A percentile compares a stretch with the other conserved stretches of the same genome.
Evolutionary conservation across 2,329 filamentous ascomycete species (phyloP).

Genomic region (Epichloe baconii): DNA sequence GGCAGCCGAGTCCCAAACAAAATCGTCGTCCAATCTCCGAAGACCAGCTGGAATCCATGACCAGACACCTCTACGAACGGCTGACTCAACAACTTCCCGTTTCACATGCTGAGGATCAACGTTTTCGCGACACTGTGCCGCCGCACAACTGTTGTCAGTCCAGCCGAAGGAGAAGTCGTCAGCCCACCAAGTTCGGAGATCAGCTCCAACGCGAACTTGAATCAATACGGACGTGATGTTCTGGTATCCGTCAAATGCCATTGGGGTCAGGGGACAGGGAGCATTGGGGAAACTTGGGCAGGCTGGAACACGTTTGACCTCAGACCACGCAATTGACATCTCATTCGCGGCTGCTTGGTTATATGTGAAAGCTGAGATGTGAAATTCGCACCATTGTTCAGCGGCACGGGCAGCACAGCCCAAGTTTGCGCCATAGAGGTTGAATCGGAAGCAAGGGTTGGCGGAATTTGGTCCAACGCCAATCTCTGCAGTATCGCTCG

Average conservation of each 20-base stretch:
- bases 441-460: slow-evolving; percentile 25
- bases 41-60: slow-evolving; percentile 21
- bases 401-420: slow-evolving; percentile 23
- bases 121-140: slow-evolving; percentile 21
- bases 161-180: slow-evolving; percentile 28
- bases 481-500: slow-evolving; percentile 25
- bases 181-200: slow-evolving; percentile 28
- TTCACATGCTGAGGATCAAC: slow-evolving; percentile 15
- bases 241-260: slow-evolving; percentile 24
- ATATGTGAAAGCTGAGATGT: slow-evolving; percentile 28
- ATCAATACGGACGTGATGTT: slow-evolving; percentile 27
- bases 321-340: slow-evolving; percentile 26
- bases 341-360: slow-evolving; percentile 19
- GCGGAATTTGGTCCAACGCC: slow-evolving; percentile 25
- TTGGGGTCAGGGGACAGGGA: slow-evolving; percentile 21
- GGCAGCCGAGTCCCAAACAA: slow-evolving; percentile 17
- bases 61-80: slow-evolving; percentile 21
- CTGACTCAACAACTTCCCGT: slow-evolving; percentile 19
- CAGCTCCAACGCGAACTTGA: slow-evolving; percentile 22
- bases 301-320: slow-evolving; percentile 25
- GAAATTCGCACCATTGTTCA: slow-evolving; percentile 28
- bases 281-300: slow-evolving; percentile 21
- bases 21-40: slow-evolving; percentile 19
- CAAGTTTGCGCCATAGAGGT: slow-evolving; percentile 25
- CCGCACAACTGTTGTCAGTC: slow-evolving; percentile 28